Evolutionary conservation across 768 basidiomycete genomes (phyloP).

Genomic region (Naganishia friedmannii): DNA sequence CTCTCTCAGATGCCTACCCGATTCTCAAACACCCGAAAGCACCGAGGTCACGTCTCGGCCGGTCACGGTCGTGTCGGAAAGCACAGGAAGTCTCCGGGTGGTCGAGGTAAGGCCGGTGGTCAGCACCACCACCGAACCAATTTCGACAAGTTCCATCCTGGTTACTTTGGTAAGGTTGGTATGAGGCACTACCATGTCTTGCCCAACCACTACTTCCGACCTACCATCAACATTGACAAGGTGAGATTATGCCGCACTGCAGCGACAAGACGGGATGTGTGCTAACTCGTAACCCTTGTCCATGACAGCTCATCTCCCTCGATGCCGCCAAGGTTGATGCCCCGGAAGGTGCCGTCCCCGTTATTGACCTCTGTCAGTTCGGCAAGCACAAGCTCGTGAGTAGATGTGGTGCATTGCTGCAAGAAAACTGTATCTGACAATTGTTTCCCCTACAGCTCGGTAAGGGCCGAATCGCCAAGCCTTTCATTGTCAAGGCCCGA

Average conservation of each 20-base stretch:
- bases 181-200: constrained; percentile 98
- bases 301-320: constrained; percentile 50
- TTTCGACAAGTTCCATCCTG: constrained; percentile 99
- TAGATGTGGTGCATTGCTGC: constrained; percentile 18
- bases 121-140: constrained; percentile 99
- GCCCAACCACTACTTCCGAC: constrained; percentile 84
- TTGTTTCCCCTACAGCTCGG: constrained; percentile 59
- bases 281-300: not conserved
- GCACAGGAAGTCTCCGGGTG: constrained; percentile 99
- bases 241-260: constrained; percentile 34
- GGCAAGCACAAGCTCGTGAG: constrained; percentile 53
- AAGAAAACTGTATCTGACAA: not conserved
- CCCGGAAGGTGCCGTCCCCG: constrained; percentile 65
- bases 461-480: constrained; percentile 75
- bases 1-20: constrained; percentile 78
- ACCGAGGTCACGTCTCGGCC: constrained; percentile 97
- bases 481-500: constrained; percentile 97
- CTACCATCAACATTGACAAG: constrained; percentile 98
- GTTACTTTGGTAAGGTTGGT: constrained; percentile 99
- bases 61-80: constrained; percentile 99
- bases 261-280: not conserved
- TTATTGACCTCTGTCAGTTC: constrained; percentile 66
- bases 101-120: constrained; percentile 99
- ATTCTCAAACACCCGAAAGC: constrained; percentile 96
- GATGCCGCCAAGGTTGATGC: constrained; percentile 51